Base-by-base conservation (phyloP, 306 rosid species). In the apple (Malus domestica) region DNA sequence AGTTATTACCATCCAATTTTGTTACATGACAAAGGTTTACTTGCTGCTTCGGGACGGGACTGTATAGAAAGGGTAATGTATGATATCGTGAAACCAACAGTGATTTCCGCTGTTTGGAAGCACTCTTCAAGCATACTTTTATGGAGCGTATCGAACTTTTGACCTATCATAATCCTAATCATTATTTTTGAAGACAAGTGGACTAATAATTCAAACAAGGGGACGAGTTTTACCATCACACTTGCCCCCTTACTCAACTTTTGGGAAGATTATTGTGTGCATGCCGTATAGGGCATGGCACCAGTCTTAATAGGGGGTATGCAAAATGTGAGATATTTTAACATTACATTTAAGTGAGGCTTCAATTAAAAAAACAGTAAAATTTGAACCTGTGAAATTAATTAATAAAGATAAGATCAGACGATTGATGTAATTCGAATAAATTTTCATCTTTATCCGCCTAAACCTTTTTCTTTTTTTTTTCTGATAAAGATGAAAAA, bases 1-100 rank as follows among this genome's bases (percentile, higher is more conserved):
- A 84, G 85, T 73, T 78, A 71, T 75, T 38, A 40, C 87, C 86
- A 76, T 79, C 63, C 85, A 82, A 79, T 91, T 89, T 91, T 89
- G 91, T 74, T 64, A 60, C 74, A 66, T 75, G 80, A 64, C 42
- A 79, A 73, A 70, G 77, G 71, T 30, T 51, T 64, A 45, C 64
- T 78, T 71, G 82, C 57, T 58, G 72, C 32, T 52, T 72, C 74
- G 62, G 78, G 78, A 80, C 44, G 73, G 55, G 58, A 27, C 77
- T 63, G 35, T 73, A 79, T 71, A 72, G 58, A 76, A 54, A 33
- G 38, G 38, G 42, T 33, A 62, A 59, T 30, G 68, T 30, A 30
- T 30, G 68, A 38, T 15, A 20, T 8, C 42, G 68, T 30, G 10
- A 29, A 30, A 61, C 25, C 4, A 14, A 61, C 44, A 1, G 8